A percentile compares a stretch with the other conserved stretches of the same genome.
Evolutionary conservation across 768 basidiomycete species (phyloP).

Genomic region (Lepiota subincarnata): DNA sequence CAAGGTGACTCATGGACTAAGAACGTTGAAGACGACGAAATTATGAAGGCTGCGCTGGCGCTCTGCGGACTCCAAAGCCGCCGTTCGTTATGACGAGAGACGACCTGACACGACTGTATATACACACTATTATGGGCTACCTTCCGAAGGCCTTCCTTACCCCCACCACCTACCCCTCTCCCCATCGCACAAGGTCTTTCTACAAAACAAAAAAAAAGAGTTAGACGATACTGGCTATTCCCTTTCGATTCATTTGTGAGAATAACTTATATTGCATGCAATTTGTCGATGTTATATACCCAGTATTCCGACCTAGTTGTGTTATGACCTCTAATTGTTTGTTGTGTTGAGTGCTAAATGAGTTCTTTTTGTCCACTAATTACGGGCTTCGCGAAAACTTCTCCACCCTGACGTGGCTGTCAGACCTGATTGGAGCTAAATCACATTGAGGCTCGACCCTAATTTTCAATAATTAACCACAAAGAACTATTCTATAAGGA

Average conservation of each 20-base stretch:
- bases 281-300: constrained; percentile 3
- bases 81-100: constrained; percentile 2
- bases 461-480: constrained; percentile 3
- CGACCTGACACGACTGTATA: background rate
- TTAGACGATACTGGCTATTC: background rate
- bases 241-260: background rate
- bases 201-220: background rate
- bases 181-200: background rate
- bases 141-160: constrained; percentile 1
- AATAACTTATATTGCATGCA: constrained; percentile 6
- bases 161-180: background rate
- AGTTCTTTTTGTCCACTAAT: background rate
- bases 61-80: constrained; percentile 53
- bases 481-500: constrained; percentile 5
- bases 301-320: constrained; percentile 5
- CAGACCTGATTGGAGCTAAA: background rate
- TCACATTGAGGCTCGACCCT: constrained; percentile 6
- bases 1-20: constrained; percentile 13
- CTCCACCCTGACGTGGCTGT: constrained; percentile 5
- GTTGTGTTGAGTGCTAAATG: constrained; percentile 3
- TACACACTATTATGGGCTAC: constrained; percentile 7
- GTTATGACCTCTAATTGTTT: background rate
- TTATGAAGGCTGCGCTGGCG: constrained; percentile 67
- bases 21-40: constrained; percentile 46
- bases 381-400: constrained; percentile 12